Evolutionary conservation across 169 alveolate species (phyloP), one percentile per base, ranked within the genome.

Genomic region (Cryptosporidium tyzzeri): DNA sequence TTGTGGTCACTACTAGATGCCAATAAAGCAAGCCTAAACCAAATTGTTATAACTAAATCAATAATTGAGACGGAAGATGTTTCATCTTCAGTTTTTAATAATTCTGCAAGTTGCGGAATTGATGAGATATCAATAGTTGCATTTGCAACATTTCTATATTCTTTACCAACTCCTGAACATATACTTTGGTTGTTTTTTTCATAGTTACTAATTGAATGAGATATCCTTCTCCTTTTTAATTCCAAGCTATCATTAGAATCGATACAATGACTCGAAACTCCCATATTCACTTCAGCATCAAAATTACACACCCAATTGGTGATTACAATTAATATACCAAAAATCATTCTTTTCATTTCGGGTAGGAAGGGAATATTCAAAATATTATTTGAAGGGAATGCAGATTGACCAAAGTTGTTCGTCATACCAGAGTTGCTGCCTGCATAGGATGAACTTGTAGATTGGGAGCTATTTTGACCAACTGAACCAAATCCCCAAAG

Each of bases 11-110:
- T 80, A 53, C 55, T 80, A 10, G 80, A 80, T 18, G 75, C 33
- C n/a, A 80, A 39, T 21, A 80, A 48, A n/a, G 89, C 89, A 37
- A 80, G 50, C 9, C 89, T 59, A 39, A 80, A 80, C 89, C 89
- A 80, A 29, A 65, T 9, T 9, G 89, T 80, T 65, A 80, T 14
- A 9, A 80, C 10, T 21, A 80, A 29, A 39, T 65, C 75, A 37
- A 65, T 23, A 7, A 80, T 41, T 16, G 89, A 80, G 31, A 80
- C 33, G 6, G 59, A 21, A 5, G 33, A 37, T 62, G 21, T 62
- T 3, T 48, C 89, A 26, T 39, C 62, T 51, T 29, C 53, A 23
- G 51, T 31, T 3, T 55, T 59, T 8, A 80, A 44, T 37, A 80
- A 65, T 33, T 41, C 23, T 23, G 73, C 12, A 0, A 80, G 44